Percentiles rank a stretch among this genome's conserved stretches.
Conservation (phyloP, 1,139 yeast genomes). For the Suhomyces atakaporum region DNA sequence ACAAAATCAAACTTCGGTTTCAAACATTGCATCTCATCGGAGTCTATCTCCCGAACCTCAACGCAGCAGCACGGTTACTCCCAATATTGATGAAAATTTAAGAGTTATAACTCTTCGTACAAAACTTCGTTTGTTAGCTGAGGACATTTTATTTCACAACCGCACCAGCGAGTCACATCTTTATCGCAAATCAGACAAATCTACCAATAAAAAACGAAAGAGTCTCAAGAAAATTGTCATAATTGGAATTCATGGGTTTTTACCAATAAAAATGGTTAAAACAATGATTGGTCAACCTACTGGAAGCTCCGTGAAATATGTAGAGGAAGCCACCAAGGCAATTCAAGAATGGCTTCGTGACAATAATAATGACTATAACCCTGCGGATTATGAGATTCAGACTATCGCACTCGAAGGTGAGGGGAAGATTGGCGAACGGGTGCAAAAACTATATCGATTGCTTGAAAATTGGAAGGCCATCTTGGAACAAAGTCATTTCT, state of each 20-base stretch:
- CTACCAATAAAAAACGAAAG: constrained; percentile 20
- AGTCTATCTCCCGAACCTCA: not conserved
- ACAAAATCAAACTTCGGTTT: not conserved
- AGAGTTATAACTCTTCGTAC: constrained; percentile 44
- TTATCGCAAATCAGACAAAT: constrained; percentile 24
- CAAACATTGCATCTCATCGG: not conserved
- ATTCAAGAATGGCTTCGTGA: constrained; percentile 42
- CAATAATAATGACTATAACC: constrained; percentile 23
- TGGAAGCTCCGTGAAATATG: constrained; percentile 42
- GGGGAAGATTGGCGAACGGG: constrained; percentile 48
- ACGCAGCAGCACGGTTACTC: constrained; percentile 19
- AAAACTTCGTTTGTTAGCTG: constrained; percentile 37
- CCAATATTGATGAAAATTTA: constrained; percentile 32
- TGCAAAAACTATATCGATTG: constrained; percentile 33
- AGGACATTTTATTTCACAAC: constrained; percentile 31
- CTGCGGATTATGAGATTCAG: constrained; percentile 34
- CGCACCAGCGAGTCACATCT: constrained; percentile 37
- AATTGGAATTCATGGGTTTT: constrained; percentile 53
- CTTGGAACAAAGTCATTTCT: constrained; percentile 41
- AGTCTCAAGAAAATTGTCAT: constrained; percentile 39
- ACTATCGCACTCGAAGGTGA: constrained; percentile 56
- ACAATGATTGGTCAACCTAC: constrained; percentile 49
- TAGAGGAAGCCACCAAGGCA: constrained; percentile 37
- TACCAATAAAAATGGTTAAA: constrained; percentile 53
- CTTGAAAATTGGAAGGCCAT: constrained; percentile 46